phyloP scores from a whole-genome alignment of 345 rosid species.

The Gynandropsis gynandra region DNA sequence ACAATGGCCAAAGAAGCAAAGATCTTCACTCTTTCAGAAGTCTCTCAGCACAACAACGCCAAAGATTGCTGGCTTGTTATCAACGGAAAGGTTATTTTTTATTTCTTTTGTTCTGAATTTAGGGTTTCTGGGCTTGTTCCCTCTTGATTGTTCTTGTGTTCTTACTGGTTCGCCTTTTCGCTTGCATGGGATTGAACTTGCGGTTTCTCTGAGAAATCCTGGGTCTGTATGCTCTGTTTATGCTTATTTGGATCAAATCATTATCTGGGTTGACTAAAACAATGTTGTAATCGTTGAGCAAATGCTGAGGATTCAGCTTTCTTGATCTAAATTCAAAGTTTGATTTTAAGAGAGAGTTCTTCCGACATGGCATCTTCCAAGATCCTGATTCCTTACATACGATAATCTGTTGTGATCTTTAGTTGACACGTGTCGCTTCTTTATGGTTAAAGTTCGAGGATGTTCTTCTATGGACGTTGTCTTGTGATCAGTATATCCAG shows the following conservation, averaged over 20 bases:
- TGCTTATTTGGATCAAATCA: slow-evolving; percentile 13
- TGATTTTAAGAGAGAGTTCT: not conserved
- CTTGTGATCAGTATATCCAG: slow-evolving; percentile 8
- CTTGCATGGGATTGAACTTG: no score
- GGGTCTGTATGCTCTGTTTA: not conserved
- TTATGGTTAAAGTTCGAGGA: not conserved
- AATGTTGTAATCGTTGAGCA: not conserved
- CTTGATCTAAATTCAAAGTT: not conserved
- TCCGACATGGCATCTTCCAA: not conserved
- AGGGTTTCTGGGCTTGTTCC: not conserved
- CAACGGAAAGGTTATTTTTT: slow-evolving; percentile 46
- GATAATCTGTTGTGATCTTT: not conserved
- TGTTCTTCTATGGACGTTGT: not conserved
- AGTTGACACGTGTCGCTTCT: slow-evolving; percentile 14
- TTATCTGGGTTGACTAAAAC: slow-evolving; percentile 9
- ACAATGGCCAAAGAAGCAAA: slow-evolving; percentile 42
- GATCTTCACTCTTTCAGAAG: slow-evolving; percentile 62
- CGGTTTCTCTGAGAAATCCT: not conserved
- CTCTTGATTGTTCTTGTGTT: no score
- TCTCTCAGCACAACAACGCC: slow-evolving; percentile 45
- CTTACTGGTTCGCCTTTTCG: no score
- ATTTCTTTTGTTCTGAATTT: not conserved
- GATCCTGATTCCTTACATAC: not conserved
- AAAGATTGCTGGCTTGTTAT: slow-evolving; percentile 70
- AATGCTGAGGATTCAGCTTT: slow-evolving; percentile 16